phyloP scores from a whole-genome alignment of 1,139 yeast species.

The Yamadazyma pseudoaaseri region DNA sequence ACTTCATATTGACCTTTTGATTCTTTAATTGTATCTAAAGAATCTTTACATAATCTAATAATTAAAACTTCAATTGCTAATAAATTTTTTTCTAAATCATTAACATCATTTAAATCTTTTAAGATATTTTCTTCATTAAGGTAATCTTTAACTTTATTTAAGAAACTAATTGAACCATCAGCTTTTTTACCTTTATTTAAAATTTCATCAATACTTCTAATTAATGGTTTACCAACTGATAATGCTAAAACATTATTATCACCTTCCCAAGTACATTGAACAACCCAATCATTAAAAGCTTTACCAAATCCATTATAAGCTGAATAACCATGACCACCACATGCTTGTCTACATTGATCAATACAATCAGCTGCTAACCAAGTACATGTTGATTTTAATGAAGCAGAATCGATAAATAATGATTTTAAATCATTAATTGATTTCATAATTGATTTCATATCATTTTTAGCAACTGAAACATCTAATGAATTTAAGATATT shows the following conservation, averaged over 20 bases:
- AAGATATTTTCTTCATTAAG: conserved; percentile 31
- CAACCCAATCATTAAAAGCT: conserved; percentile 90
- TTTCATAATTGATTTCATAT: conserved; percentile 37
- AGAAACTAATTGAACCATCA: conserved; percentile 45
- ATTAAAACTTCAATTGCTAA: conserved; percentile 44
- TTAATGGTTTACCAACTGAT: conserved; percentile 76
- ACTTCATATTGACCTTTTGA: conserved; percentile 52
- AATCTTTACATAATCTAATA: conserved; percentile 46
- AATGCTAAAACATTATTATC: conserved; percentile 85
- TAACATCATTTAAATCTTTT: conserved; percentile 33
- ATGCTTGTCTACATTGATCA: conserved; percentile 90
- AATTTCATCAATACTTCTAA: conserved; percentile 49
- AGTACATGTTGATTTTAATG: conserved; percentile 85
- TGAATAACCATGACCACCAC: conserved; percentile 97
- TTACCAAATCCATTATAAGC: conserved; percentile 88
- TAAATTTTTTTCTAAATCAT: conserved; percentile 25
- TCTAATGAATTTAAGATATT: conserved; percentile 56
- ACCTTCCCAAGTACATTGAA: conserved; percentile 98
- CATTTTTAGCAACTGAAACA: conserved; percentile 45
- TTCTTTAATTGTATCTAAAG: conserved; percentile 41
- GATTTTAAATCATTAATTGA: conserved; percentile 70
- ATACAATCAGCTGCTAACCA: conserved; percentile 81
- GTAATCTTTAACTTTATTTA: conserved; percentile 30
- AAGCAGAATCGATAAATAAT: conserved; percentile 82
- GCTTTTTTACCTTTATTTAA: conserved; percentile 31